Evolutionary conservation across 192 early-diverging fungal genomes (phyloP), one percentile per base, ranked within the genome.

Genomic region (Coemansia sp.): DNA sequence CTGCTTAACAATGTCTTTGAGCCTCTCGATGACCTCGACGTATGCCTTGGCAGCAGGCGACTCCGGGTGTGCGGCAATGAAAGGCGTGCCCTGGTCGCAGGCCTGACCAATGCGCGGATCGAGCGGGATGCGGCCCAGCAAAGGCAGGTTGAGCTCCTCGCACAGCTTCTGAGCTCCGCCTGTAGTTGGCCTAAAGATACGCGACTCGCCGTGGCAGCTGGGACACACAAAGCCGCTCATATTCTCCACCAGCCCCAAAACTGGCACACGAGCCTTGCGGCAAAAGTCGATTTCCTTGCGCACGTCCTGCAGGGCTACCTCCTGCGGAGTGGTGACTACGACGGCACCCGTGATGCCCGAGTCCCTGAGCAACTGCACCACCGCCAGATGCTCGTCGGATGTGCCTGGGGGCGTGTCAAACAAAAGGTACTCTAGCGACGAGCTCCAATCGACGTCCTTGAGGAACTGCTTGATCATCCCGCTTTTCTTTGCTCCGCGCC

Each of bases 141-240:
- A 78, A 1, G 75, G 66, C 11, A 90, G 60, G 15, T 70, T 60
- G 4, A 84, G 69, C 46, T 89, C 86, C 36, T 77, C 68, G 28
- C 83, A 84, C 64, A 91, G 77, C 30, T 74, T 71, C 24, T 47
- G 60, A 7, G 83, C 88, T 3, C 90, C 90, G 9, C 90, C 90
- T 0, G 88, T 85, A 6, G 87, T 88, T 1, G 88, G 80, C 4
- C 83, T 76, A 50, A 92, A 92, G 44, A 92, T 88, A 9, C 69
- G 49, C 19, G 86, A 87, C 72, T 88, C 82, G 36, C 79, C 78
- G 11, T 82, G 53, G 64, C 96, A 98, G 18, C 79, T 80, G 2
- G 93, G 94, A 51, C 96, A 99, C 9, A 97, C 88, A 72, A 96
- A 99, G 7, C 94, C 96, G 52, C 83, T 83, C 96, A 99, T 96